Evolutionary conservation across 179 eudicot species (phyloP), one percentile per base, ranked within the genome.

Genomic region (Spergularia azorica): DNA sequence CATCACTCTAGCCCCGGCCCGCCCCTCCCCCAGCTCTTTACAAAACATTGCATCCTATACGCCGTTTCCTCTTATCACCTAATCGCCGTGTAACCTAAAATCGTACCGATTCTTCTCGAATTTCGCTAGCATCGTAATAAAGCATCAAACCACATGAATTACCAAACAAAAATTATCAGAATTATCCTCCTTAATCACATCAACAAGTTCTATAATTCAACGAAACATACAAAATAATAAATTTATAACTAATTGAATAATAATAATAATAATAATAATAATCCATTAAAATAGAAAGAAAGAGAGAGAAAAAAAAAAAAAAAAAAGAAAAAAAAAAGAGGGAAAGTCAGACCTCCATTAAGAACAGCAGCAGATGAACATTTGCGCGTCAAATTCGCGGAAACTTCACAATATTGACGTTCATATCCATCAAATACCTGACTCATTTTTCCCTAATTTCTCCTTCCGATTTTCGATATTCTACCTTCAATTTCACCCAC

Each of bases 321-420:
- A 9, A 10, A 56, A 36, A 14, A 20, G 41, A 67, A 14, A 0
- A 20, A 76, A 67, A 9, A 43, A 55, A 46, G 12, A 16, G 57
- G 66, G 62, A 18, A 21, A 38, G 39, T 14, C n/a, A 76, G 63
- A 88, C 91, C 89, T 81, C 89, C 91, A 75, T 79, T 74, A 46
- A 88, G 84, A 66, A 72, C 63, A 63, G 72, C 56, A 74, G 86
- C 87, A 65, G 88, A 72, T 20, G 78, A 73, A 68, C 86, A 84
- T 78, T 84, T 82, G 16, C 82, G 75, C 41, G 86, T 80, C 67
- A 88, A 81, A 86, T 84, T 81, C 13, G 91, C 84, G 0, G 89
- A 88, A 46, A 86, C 52, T 51, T 83, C 85, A 15, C 85, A 83
- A 76, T 83, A 83, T 67, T 83, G 82, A 48, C 85, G 82, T n/a